Evolutionary conservation across 2,329 filamentous ascomycete species (phyloP), one percentile per base, ranked within the genome.

Genomic region (Penicillium occitanis): DNA sequence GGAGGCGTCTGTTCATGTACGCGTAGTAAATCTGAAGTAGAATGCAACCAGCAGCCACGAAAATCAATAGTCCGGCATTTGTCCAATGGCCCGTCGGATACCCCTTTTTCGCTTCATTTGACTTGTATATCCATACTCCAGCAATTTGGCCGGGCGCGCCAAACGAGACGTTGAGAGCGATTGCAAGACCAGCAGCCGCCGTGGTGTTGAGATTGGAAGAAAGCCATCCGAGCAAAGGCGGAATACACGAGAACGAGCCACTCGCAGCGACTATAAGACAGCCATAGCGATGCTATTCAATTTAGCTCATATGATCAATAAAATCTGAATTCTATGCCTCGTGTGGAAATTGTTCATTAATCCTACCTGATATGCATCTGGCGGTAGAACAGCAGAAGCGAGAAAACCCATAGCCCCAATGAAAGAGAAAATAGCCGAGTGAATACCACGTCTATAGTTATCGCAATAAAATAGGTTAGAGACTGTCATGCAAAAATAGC

Each of bases 91-190:
- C 90, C 0, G 88, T 91, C 0, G 88, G 88, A 73, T 90, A 91
- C 0, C 90, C 89, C 10, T 70, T 77, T 25, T 78, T 74, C 19
- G 83, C 84, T 75, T 92, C 88, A 11, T 85, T 78, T 0, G 85
- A 81, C 72, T 89, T 89, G 77, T 91, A 91, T 68, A 91, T 91
- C 88, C 88, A 92, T 0, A 91, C 88, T 0, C 89, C 90, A 0
- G 87, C 85, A 48, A 92, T 91, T 75, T 91, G 89, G 0, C 90
- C 89, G 0, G 89, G 82, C 0, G 88, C 89, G 0, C 88, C 89
- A 59, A 90, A 83, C 1, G 86, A 87, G 17, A 91, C 85, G 68
- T 91, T 91, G 68, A 92, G 77, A 0, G 89, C 90, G 64, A 91
- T 89, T 1, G 89, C 89, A 11, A 92, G 81, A 0, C 89, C 89